These are phyloP conservation scores for Solioccasus polychromus DNA, from an alignment of 768 basidiomycete species.

Conservation along the genomic window DNA sequence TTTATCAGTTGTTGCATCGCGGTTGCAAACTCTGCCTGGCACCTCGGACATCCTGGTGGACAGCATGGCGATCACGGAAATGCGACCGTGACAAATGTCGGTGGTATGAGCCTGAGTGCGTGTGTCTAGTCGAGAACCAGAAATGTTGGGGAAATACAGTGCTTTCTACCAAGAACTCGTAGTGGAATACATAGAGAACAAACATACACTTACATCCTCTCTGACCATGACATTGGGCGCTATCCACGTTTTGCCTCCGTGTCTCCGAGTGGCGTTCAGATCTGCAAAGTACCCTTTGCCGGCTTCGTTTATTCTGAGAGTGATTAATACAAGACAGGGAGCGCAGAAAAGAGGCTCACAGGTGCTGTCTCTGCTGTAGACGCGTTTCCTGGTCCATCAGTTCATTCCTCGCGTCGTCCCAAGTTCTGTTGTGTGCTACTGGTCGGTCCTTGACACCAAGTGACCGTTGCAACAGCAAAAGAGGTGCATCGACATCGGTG, in stretches of 20 bases:
- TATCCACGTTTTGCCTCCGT: slow-evolving; percentile 94
- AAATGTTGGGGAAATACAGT: slow-evolving; percentile 85
- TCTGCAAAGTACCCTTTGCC: slow-evolving; percentile 89
- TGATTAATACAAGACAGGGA: slow-evolving; percentile 1
- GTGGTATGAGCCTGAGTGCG: slow-evolving; percentile 68
- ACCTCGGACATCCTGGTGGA: slow-evolving; percentile 89
- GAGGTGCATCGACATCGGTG: slow-evolving; percentile 9
- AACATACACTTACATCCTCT: slow-evolving; percentile 69
- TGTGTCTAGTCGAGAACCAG: slow-evolving; percentile 63
- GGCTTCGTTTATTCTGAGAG: slow-evolving; percentile 53
- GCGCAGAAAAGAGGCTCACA: slow-evolving; percentile 31
- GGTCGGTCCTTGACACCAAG: slow-evolving; percentile 76
- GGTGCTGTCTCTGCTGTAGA: slow-evolving; percentile 65
- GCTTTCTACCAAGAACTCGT: slow-evolving; percentile 61
- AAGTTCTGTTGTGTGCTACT: slow-evolving; percentile 52
- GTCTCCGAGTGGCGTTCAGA: slow-evolving; percentile 69
- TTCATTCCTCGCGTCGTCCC: slow-evolving; percentile 62
- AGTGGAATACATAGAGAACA: not conserved
- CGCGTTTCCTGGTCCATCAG: slow-evolving; percentile 69
- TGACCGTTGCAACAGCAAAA: slow-evolving; percentile 55
- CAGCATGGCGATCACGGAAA: slow-evolving; percentile 81
- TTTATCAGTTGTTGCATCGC: not conserved
- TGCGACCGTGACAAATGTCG: slow-evolving; percentile 66
- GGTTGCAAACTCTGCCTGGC: not conserved
- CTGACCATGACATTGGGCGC: slow-evolving; percentile 86